phyloP scores from a whole-genome alignment of 805 yeast species.

The Candida incommunis region DNA sequence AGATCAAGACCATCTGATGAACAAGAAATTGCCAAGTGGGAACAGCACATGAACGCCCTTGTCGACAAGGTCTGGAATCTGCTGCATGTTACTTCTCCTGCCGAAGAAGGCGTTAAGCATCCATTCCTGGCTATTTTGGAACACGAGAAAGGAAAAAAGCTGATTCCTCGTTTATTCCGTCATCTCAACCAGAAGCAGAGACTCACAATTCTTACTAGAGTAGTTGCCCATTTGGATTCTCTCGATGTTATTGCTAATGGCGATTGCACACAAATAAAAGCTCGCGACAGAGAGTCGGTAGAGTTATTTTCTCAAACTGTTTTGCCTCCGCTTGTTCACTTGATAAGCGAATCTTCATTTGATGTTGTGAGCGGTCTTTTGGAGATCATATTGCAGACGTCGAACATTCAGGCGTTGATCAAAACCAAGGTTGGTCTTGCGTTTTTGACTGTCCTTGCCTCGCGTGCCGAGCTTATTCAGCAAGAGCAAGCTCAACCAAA shows the following conservation, averaged over 20 bases:
- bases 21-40: constrained; percentile 20
- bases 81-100: constrained; percentile 35
- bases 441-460: constrained; percentile 73
- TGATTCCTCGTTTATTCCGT: constrained; percentile 78
- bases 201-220: constrained; percentile 57
- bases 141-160: constrained; percentile 77
- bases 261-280: constrained; percentile 17
- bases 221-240: constrained; percentile 69
- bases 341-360: constrained; percentile 68
- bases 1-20: constrained; percentile 36
- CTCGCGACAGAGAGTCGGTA: constrained; percentile 40
- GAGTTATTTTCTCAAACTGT: constrained; percentile 71
- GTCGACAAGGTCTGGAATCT: constrained; percentile 54
- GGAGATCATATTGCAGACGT: constrained; percentile 51
- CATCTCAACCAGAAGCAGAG: constrained; percentile 66
- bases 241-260: constrained; percentile 67
- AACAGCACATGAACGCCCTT: constrained; percentile 15
- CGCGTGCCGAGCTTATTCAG: constrained; percentile 81
- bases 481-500: constrained; percentile 47
- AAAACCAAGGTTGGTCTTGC: constrained; percentile 72
- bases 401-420: constrained; percentile 36
- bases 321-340: constrained; percentile 70
- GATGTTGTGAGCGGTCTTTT: constrained; percentile 66
- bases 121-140: constrained; percentile 76
- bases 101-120: constrained; percentile 25